These are phyloP conservation scores for Globisporangium mamillatum DNA, from an alignment of 352 stramenopile genomes.

Conservation along the genomic window DNA sequence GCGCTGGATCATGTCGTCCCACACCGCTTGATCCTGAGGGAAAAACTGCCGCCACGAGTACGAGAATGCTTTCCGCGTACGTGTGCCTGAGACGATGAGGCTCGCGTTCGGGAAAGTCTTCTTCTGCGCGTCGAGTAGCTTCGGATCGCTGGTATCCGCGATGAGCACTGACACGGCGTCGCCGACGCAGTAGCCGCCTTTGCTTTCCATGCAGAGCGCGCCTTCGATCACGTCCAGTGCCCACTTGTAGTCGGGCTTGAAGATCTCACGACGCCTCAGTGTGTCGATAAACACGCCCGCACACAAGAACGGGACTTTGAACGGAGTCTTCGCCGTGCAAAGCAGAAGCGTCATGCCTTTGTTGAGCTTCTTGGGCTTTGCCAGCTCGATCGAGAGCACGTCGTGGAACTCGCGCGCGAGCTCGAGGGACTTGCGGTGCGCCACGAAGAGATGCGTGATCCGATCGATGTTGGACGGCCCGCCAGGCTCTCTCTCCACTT, in stretches of 20 bases:
- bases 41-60: constrained; percentile 3
- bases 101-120: constrained; percentile 6
- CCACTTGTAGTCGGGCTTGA: constrained; percentile 8
- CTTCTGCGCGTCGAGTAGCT: constrained; percentile 4
- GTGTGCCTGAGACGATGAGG: background rate
- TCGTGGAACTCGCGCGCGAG: constrained; percentile 8
- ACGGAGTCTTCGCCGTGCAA: constrained; percentile 3
- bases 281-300: constrained; percentile 3
- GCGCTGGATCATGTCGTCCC: background rate
- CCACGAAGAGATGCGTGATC: constrained; percentile 5
- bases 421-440: constrained; percentile 9
- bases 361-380: background rate
- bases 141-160: background rate
- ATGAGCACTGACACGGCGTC: constrained; percentile 5
- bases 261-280: background rate
- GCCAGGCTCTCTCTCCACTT: constrained; percentile 1
- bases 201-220: constrained; percentile 1
- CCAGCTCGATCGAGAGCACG: constrained; percentile 6
- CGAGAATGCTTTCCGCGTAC: background rate
- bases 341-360: constrained; percentile 5
- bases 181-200: background rate
- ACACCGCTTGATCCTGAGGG: background rate
- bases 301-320: constrained; percentile 5
- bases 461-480: background rate
- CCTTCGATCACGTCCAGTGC: constrained; percentile 1